phyloP scores from a whole-genome alignment of 1,284 basidiomycete species.

The Lignosus rhinocerotis region DNA sequence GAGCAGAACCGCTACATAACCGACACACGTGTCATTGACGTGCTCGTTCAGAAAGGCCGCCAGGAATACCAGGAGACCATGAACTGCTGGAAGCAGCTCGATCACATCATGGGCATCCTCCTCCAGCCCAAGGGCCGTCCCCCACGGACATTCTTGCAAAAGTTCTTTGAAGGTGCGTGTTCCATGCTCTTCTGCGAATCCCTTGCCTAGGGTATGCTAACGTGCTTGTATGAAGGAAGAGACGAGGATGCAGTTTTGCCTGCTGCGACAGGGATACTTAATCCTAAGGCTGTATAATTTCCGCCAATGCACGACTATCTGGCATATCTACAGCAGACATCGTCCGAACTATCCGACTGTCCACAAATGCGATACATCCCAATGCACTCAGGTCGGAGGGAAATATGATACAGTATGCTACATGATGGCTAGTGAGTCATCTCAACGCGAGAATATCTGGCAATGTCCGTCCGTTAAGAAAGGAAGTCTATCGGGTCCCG shows the following conservation, averaged over 20 bases:
- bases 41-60: conserved; percentile 84
- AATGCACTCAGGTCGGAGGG: neutral
- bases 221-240: conserved; percentile 39
- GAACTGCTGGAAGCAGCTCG: conserved; percentile 90
- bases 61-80: conserved; percentile 95
- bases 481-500: conserved; percentile 29
- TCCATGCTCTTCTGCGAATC: neutral
- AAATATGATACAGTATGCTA: neutral
- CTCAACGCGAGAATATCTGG: neutral
- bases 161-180: conserved; percentile 78
- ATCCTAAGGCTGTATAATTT: conserved; percentile 16
- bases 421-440: neutral
- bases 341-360: neutral
- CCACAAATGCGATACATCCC: neutral
- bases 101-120: conserved; percentile 72
- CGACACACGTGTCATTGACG: conserved; percentile 84
- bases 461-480: conserved; percentile 4
- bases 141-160: conserved; percentile 76
- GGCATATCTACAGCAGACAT: neutral
- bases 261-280: conserved; percentile 46
- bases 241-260: conserved; percentile 56
- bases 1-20: conserved; percentile 85
- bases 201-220: neutral
- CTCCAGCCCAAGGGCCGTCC: conserved; percentile 52
- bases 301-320: neutral